These are phyloP conservation scores for Histomonas meleagridis DNA, from an alignment of 208 protist species.

Conservation along the genomic window DNA sequence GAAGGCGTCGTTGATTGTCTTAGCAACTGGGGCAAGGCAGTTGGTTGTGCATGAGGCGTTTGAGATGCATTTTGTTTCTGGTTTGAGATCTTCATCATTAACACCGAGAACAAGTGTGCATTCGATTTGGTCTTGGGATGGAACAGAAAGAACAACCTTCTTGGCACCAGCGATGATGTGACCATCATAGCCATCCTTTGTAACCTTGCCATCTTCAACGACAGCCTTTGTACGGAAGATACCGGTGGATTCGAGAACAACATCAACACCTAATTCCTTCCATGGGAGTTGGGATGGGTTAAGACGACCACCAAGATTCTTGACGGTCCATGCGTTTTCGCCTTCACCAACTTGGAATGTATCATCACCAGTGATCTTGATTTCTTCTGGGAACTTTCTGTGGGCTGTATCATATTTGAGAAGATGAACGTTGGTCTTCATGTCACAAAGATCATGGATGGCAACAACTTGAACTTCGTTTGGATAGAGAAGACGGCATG, in stretches of 20 bases:
- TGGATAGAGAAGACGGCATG: slow-evolving; percentile 37
- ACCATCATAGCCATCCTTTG: background rate
- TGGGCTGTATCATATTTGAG: slow-evolving; percentile 61
- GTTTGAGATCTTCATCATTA: slow-evolving; percentile 68
- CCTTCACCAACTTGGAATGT: background rate
- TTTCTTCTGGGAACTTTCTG: slow-evolving; percentile 61
- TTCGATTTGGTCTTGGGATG: slow-evolving; percentile 69
- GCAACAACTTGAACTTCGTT: slow-evolving; percentile 48
- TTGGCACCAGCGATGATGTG: slow-evolving; percentile 67
- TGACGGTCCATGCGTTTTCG: background rate
- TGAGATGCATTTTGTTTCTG: background rate
- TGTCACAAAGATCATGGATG: slow-evolving; percentile 58
- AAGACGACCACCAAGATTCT: slow-evolving; percentile 29
- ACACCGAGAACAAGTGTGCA: slow-evolving; percentile 95
- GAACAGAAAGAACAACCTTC: slow-evolving; percentile 95
- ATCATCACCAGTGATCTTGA: slow-evolving; percentile 44
- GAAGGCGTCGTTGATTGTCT: slow-evolving; percentile 84
- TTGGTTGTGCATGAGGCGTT: slow-evolving; percentile 97
- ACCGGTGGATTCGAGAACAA: slow-evolving; percentile 94
- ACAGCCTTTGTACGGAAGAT: slow-evolving; percentile 79
- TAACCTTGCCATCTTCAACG: slow-evolving; percentile 70
- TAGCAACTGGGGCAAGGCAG: slow-evolving; percentile 92
- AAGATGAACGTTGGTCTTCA: slow-evolving; percentile 61
- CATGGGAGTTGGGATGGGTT: slow-evolving; percentile 77
- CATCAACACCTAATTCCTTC: slow-evolving; percentile 71